phyloP scores from a whole-genome alignment of 768 basidiomycete genomes.

The Mrakia frigida region DNA sequence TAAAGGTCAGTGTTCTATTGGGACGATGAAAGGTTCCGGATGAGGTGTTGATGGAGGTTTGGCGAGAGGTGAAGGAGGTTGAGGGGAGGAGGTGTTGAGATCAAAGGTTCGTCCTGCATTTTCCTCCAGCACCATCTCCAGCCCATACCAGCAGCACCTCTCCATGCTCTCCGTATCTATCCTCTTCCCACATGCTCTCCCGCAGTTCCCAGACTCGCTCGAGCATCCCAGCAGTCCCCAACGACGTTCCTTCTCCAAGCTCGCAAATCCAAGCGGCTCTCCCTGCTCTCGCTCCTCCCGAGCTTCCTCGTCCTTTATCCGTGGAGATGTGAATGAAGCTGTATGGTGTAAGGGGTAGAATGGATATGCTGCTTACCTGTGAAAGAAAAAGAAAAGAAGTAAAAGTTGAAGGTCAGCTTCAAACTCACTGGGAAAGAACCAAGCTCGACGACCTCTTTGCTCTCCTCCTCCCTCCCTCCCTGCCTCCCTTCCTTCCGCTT shows the following conservation, averaged over 20 bases:
- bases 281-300: not conserved
- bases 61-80: not conserved
- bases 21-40: not conserved
- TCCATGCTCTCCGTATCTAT: not conserved
- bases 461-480: not conserved
- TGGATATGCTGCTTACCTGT: constrained; percentile 14
- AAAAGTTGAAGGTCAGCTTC: constrained; percentile 4
- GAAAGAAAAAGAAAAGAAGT: not conserved
- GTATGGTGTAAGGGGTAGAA: not conserved
- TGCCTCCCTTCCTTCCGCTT: not conserved
- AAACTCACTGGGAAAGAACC: not conserved
- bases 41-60: not conserved
- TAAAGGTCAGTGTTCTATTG: not conserved
- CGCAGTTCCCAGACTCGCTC: too few species aligned
- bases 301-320: not conserved
- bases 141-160: not conserved
- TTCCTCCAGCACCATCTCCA: not conserved
- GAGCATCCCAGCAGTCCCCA: not conserved
- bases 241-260: not conserved
- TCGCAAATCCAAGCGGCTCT: not conserved
- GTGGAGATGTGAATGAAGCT: not conserved
- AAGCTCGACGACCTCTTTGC: not conserved
- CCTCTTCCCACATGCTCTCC: not conserved
- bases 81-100: not conserved
- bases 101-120: constrained; percentile 4